phyloP scores from a whole-genome alignment of 305 asterid species.

The Fraxinus dipetala region DNA sequence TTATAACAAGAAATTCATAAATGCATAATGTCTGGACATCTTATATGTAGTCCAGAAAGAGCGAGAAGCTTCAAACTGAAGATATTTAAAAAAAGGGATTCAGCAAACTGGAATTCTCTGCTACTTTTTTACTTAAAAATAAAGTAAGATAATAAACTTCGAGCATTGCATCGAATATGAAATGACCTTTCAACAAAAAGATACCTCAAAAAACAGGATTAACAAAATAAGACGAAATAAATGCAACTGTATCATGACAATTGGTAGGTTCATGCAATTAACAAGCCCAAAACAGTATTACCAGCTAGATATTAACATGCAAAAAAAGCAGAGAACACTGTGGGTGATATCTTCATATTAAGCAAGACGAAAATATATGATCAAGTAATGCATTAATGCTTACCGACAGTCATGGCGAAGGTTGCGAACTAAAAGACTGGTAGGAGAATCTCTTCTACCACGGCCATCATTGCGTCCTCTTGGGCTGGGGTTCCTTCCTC shows the following conservation, averaged over 20 bases:
- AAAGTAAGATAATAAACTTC: background rate
- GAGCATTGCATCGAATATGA: background rate
- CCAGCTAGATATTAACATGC: background rate
- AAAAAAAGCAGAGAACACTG: background rate
- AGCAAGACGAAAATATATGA: background rate
- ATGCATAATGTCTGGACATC: background rate
- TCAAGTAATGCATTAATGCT: background rate
- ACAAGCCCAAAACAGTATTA: background rate
- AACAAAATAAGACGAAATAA: background rate
- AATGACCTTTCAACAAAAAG: background rate
- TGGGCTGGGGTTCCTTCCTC: slow-evolving; percentile 54
- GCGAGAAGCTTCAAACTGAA: background rate
- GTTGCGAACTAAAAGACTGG: slow-evolving; percentile 69
- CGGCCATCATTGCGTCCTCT: slow-evolving; percentile 44
- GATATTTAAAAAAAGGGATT: background rate
- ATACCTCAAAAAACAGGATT: background rate
- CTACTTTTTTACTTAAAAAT: background rate
- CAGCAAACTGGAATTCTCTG: background rate
- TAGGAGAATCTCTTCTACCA: slow-evolving; percentile 71
- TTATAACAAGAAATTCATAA: background rate
- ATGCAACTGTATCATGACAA: background rate
- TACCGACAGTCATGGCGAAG: slow-evolving; percentile 89
- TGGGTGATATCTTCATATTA: background rate
- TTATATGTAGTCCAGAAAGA: background rate
- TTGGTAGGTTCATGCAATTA: background rate